Percentiles rank a stretch among this genome's conserved stretches.
These are phyloP conservation scores for Pleodorina starrii DNA, from an alignment of 139 green algal species.

Conservation along the genomic window DNA sequence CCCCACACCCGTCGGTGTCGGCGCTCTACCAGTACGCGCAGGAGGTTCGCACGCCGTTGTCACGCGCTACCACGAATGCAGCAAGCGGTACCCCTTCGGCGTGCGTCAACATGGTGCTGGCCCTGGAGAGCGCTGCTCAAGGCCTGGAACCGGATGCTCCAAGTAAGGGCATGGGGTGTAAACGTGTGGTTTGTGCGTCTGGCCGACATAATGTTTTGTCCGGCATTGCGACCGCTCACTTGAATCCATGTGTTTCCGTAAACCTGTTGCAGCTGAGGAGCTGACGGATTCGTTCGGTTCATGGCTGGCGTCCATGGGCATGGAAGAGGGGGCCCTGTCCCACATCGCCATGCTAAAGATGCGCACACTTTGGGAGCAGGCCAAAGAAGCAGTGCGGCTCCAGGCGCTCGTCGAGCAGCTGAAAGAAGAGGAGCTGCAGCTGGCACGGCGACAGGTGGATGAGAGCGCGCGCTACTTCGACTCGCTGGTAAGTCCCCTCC, in stretches of 20 bases:
- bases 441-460: too few species aligned
- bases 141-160: too few species aligned
- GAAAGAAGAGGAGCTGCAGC: slow-evolving; percentile 12
- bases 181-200: too few species aligned
- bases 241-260: too few species aligned
- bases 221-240: too few species aligned
- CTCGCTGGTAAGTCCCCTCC: too few species aligned
- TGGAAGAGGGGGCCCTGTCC: not conserved
- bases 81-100: too few species aligned
- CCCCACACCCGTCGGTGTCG: not conserved
- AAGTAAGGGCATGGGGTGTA: too few species aligned
- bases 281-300: not conserved
- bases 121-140: too few species aligned
- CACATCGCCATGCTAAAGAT: slow-evolving; percentile 10
- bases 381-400: not conserved
- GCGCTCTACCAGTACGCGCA: slow-evolving; percentile 28
- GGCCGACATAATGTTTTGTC: too few species aligned
- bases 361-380: slow-evolving; percentile 15
- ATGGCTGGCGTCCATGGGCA: slow-evolving; percentile 23
- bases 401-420: slow-evolving; percentile 13
- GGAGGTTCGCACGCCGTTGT: not conserved
- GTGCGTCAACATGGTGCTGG: too few species aligned
- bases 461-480: too few species aligned
- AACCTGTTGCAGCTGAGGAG: slow-evolving; percentile 8
- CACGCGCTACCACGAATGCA: not conserved